Evolutionary conservation across 2,329 filamentous ascomycete genomes (phyloP).

Genomic region (Phialophora tarda): DNA sequence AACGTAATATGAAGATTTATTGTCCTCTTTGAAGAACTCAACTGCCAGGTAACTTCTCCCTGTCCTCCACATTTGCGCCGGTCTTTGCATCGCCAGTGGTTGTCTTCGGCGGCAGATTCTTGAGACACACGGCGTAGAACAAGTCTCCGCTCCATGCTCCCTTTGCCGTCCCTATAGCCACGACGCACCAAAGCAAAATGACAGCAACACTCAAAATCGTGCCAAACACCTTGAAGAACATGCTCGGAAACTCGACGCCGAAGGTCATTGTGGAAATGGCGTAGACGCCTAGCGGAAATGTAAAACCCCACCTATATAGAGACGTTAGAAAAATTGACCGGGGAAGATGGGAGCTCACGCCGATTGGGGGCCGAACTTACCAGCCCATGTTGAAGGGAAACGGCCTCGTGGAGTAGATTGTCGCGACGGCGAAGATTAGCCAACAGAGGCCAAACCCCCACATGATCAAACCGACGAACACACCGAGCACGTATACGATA

Average conservation of each 20-base stretch:
- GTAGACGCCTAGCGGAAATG: slow-evolving; percentile 65
- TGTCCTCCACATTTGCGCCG: slow-evolving; percentile 8
- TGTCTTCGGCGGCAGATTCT: slow-evolving; percentile 42
- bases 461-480: slow-evolving; percentile 47
- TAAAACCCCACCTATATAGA: slow-evolving; percentile 60
- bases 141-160: slow-evolving; percentile 57
- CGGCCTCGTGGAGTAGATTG: slow-evolving; percentile 43
- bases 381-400: slow-evolving; percentile 68
- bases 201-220: slow-evolving; percentile 61
- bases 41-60: slow-evolving; percentile 15
- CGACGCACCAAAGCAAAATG: slow-evolving; percentile 62
- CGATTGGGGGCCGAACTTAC: slow-evolving; percentile 36
- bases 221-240: slow-evolving; percentile 63
- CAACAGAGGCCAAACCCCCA: slow-evolving; percentile 51
- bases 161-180: slow-evolving; percentile 56
- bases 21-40: not conserved
- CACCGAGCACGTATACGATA: slow-evolving; percentile 46
- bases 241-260: slow-evolving; percentile 59
- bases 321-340: not conserved
- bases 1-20: not conserved
- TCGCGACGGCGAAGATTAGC: slow-evolving; percentile 49
- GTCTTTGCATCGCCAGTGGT: slow-evolving; percentile 27
- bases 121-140: slow-evolving; percentile 62
- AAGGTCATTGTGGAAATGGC: slow-evolving; percentile 52
- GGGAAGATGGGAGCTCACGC: not conserved